Percentiles rank a stretch among this genome's conserved stretches.
These are phyloP conservation scores for Asterella californica DNA, from an alignment of 225 moss, liverwort and hornwort genomes.

Conservation along the genomic window DNA sequence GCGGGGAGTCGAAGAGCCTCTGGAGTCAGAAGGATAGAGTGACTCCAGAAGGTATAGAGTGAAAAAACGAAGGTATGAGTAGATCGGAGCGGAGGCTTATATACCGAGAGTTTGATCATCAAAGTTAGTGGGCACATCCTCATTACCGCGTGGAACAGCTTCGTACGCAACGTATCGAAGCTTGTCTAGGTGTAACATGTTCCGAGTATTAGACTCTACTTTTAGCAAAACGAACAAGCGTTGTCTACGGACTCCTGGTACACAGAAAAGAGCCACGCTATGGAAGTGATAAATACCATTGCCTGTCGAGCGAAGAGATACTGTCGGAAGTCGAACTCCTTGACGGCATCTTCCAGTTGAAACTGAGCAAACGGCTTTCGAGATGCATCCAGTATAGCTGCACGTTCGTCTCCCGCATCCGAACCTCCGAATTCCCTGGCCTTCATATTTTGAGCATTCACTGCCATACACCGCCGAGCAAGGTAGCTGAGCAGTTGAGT, in stretches of 20 bases:
- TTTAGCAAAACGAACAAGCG: background rate
- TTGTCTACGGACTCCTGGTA: background rate
- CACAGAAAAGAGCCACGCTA: background rate
- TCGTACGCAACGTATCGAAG: background rate
- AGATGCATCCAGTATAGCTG: slow-evolving; percentile 73
- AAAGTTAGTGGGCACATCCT: too few relatives aligned
- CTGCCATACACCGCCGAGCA: slow-evolving; percentile 39
- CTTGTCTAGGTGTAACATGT: background rate
- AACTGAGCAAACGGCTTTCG: slow-evolving; percentile 83
- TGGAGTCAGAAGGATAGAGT: too few relatives aligned
- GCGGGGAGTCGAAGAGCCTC: too few relatives aligned
- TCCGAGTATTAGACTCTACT: background rate
- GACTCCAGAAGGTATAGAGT: too few relatives aligned
- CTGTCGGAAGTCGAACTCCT: slow-evolving; percentile 97
- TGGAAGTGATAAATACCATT: slow-evolving; percentile 48
- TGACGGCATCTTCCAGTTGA: slow-evolving; percentile 68
- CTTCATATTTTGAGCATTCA: slow-evolving; percentile 65
- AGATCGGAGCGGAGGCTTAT: too few relatives aligned
- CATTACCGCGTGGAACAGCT: too few relatives aligned
- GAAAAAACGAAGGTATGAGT: too few relatives aligned
- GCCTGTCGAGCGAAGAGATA: slow-evolving; percentile 97
- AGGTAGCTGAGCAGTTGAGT: background rate
- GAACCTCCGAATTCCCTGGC: slow-evolving; percentile 74
- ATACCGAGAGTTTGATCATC: too few relatives aligned
- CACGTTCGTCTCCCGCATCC: slow-evolving; percentile 77